These are phyloP conservation scores for Draba incana DNA, from an alignment of 345 rosid genomes.

Conservation along the genomic window DNA sequence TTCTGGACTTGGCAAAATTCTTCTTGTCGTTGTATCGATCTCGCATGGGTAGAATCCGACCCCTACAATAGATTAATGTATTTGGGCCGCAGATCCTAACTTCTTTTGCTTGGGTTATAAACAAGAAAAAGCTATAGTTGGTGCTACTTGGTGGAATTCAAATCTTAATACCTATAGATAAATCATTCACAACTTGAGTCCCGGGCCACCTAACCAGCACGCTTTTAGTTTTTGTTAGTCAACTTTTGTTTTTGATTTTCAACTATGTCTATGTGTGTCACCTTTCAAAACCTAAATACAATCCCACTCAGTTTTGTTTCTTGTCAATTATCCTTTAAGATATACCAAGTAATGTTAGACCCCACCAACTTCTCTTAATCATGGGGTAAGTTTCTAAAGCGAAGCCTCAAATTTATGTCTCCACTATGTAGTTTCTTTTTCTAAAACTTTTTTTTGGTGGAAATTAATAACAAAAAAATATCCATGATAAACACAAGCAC, in stretches of 20 bases:
- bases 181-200: neutral
- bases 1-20: no score
- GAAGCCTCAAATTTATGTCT: slow-evolving; percentile 34
- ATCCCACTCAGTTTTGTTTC: slow-evolving; percentile 33
- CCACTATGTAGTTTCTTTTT: slow-evolving; percentile 33
- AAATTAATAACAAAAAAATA: neutral
- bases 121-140: no score
- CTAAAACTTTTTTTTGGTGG: neutral
- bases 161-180: no score
- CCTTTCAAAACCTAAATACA: slow-evolving; percentile 32
- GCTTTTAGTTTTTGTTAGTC: neutral
- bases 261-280: neutral
- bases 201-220: slow-evolving; percentile 16
- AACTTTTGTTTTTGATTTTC: neutral
- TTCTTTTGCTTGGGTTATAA: no score
- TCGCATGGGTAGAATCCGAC: no score
- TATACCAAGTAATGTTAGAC: slow-evolving; percentile 20
- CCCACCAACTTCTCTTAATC: slow-evolving; percentile 34
- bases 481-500: slow-evolving; percentile 37
- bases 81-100: no score
- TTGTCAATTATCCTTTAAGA: slow-evolving; percentile 15
- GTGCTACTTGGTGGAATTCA: no score
- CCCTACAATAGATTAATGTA: no score
- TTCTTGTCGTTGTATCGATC: no score
- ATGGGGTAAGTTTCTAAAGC: slow-evolving; percentile 39